A percentile compares a stretch with the other conserved stretches of the same genome.
Conservation (phyloP, 768 basidiomycete genomes). For the Serendipita sp. region DNA sequence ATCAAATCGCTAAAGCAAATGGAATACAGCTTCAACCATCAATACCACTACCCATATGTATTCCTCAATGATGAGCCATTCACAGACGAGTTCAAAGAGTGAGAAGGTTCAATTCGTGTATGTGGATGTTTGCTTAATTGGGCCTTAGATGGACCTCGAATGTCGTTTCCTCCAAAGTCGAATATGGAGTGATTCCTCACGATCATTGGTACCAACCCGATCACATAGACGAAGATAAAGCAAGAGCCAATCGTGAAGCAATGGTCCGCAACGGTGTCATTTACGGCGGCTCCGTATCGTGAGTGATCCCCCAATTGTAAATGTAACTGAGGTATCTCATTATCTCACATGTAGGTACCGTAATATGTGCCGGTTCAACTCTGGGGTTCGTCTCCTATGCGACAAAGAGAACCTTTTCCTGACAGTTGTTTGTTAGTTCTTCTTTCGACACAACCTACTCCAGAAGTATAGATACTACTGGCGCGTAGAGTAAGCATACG, state of each 20-base stretch:
- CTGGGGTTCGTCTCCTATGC: constrained; percentile 40
- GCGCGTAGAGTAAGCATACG: constrained; percentile 58
- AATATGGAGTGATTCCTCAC: constrained; percentile 43
- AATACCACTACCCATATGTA: constrained; percentile 59
- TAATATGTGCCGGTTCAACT: constrained; percentile 94
- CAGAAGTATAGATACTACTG: constrained; percentile 73
- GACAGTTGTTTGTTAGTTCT: constrained; percentile 36
- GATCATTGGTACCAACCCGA: constrained; percentile 58
- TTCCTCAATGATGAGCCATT: constrained; percentile 73
- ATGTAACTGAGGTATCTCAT: too few species aligned
- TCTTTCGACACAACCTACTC: constrained; percentile 65
- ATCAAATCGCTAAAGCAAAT: constrained; percentile 53
- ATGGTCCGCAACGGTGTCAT: constrained; percentile 42
- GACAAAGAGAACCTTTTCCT: background rate
- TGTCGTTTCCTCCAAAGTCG: constrained; percentile 35
- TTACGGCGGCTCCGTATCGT: constrained; percentile 32
- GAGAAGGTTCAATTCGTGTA: constrained; percentile 10
- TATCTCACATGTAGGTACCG: constrained; percentile 19
- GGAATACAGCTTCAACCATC: constrained; percentile 47
- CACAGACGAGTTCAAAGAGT: constrained; percentile 55
- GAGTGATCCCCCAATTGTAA: constrained; percentile 17
- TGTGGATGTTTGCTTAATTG: background rate
- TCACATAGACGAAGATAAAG: constrained; percentile 55
- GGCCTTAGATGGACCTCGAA: constrained; percentile 22
- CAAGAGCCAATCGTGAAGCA: constrained; percentile 31